Evolutionary conservation across 176 grass and related monocot genomes (phyloP).

Genomic region (Lolium multiflorum): DNA sequence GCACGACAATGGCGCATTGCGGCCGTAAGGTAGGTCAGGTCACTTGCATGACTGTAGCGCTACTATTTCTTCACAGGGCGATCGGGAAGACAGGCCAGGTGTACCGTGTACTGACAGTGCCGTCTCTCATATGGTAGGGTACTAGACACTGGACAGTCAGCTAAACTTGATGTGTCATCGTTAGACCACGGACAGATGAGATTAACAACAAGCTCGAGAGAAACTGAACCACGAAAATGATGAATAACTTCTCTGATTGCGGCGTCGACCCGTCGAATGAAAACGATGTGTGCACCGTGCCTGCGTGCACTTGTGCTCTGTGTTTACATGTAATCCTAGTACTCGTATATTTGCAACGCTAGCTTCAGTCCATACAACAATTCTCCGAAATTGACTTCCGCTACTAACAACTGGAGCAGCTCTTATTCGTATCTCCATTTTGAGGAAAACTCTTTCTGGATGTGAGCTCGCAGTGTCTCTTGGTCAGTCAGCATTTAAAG

Average conservation of each 20-base stretch:
- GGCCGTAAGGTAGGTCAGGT: conserved; percentile 7
- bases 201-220: neutral
- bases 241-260: neutral
- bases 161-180: neutral
- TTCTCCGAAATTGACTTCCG: neutral
- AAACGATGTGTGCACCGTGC: neutral
- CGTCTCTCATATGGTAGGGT: neutral
- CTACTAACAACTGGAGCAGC: neutral
- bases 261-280: neutral
- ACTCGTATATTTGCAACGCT: neutral
- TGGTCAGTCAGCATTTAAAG: conserved; percentile 39
- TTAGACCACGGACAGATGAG: neutral
- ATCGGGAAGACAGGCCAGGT: neutral
- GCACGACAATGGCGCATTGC: conserved; percentile 1
- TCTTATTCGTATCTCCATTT: neutral
- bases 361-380: neutral
- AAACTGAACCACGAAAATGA: conserved; percentile 8
- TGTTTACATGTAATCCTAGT: neutral
- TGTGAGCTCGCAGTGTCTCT: neutral
- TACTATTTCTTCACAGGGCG: neutral
- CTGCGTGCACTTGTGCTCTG: neutral
- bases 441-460: neutral
- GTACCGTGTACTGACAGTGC: conserved; percentile 34
- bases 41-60: conserved; percentile 19
- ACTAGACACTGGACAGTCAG: neutral